Evolutionary conservation across 2,329 filamentous ascomycete genomes (phyloP).

Genomic region (Penicillium sp.): DNA sequence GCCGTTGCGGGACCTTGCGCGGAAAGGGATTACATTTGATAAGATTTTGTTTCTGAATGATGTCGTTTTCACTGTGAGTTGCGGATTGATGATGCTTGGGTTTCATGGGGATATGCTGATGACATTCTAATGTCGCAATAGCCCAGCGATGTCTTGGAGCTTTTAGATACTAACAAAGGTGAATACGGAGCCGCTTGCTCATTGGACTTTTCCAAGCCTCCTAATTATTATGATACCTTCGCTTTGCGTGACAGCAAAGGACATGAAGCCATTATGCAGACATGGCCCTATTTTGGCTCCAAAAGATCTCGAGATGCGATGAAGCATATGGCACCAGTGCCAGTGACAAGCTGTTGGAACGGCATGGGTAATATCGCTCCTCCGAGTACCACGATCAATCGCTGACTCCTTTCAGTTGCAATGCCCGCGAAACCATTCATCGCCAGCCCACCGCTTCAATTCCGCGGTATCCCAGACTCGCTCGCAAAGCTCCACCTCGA

Average conservation of each 20-base stretch:
- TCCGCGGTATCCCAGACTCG: constrained; percentile 65
- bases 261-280: constrained; percentile 62
- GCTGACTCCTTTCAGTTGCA: constrained; percentile 23
- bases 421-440: constrained; percentile 28
- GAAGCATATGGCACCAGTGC: constrained; percentile 55
- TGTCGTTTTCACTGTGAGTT: constrained; percentile 45
- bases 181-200: constrained; percentile 70
- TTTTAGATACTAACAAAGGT: constrained; percentile 61
- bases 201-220: constrained; percentile 68
- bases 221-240: constrained; percentile 73
- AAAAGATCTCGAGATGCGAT: constrained; percentile 56
- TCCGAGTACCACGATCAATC: not conserved
- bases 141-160: constrained; percentile 55
- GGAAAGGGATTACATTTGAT: constrained; percentile 56
- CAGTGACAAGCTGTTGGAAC: constrained; percentile 70
- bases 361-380: constrained; percentile 53
- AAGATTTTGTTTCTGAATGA: constrained; percentile 62
- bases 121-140: constrained; percentile 12
- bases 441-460: constrained; percentile 50
- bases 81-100: not conserved
- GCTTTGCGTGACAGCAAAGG: constrained; percentile 69
- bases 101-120: not conserved
- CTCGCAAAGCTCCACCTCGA: constrained; percentile 61
- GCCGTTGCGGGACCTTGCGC: constrained; percentile 56
- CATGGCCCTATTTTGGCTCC: constrained; percentile 66